Percentiles rank a stretch among this genome's conserved stretches.
Conservation (phyloP, 1,139 yeast genomes). For the Saccharomycopsis crataegensis region DNA sequence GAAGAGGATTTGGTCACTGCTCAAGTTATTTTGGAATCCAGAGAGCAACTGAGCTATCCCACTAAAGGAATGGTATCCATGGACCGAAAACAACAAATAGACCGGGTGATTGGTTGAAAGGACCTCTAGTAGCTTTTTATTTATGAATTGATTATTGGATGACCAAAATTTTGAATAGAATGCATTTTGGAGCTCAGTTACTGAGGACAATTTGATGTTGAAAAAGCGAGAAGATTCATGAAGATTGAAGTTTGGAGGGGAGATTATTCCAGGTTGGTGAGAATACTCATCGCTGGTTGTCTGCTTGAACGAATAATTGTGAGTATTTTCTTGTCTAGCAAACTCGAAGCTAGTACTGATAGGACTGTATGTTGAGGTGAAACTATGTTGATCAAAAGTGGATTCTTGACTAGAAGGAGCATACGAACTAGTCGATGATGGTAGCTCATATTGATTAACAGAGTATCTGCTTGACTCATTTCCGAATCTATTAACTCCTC, state of each 20-base stretch:
- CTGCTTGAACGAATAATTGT: too few relatives aligned
- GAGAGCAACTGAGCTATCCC: background rate
- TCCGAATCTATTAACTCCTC: background rate
- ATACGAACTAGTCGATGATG: background rate
- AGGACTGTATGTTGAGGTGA: background rate
- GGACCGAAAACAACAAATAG: background rate
- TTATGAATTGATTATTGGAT: background rate
- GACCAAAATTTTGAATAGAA: background rate
- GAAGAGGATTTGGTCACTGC: too few relatives aligned
- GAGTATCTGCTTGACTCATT: background rate
- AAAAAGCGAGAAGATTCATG: background rate
- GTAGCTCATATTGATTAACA: background rate
- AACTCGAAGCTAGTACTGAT: background rate
- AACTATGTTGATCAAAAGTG: background rate
- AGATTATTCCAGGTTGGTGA: too few relatives aligned
- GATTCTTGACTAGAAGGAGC: background rate
- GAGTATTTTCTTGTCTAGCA: background rate
- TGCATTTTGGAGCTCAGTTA: background rate
- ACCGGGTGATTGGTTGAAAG: background rate
- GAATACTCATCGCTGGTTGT: too few relatives aligned
- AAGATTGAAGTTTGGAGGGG: background rate
- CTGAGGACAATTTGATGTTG: background rate
- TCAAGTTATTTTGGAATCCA: too few relatives aligned
- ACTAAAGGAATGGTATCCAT: background rate
- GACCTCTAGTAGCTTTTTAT: background rate